Evolutionary conservation across 2,329 filamentous ascomycete species (phyloP).

Genomic region (Diplodia corticola): DNA sequence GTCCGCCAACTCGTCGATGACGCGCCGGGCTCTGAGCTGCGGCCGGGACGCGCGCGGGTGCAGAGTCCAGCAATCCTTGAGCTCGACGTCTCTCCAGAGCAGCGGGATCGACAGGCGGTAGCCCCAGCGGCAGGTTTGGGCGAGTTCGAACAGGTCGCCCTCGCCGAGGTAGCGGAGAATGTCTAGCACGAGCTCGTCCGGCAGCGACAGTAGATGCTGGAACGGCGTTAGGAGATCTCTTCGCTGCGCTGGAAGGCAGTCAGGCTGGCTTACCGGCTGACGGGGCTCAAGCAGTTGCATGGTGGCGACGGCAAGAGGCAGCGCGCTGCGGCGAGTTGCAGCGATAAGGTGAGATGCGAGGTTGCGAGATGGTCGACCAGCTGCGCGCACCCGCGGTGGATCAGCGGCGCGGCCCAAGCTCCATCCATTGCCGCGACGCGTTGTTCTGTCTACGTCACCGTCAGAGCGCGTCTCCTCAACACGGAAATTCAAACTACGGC

Average conservation of each 20-base stretch:
- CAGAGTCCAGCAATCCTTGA: constrained; percentile 42
- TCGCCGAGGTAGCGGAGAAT: constrained; percentile 39
- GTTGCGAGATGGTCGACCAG: not conserved
- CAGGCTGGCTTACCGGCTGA: not conserved
- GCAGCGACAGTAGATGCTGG: constrained; percentile 30
- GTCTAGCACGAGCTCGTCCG: constrained; percentile 45
- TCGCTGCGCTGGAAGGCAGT: not conserved
- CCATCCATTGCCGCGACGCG: not conserved
- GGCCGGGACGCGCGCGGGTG: constrained; percentile 28
- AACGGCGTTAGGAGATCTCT: not conserved
- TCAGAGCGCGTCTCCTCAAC: not conserved
- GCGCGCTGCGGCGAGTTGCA: not conserved
- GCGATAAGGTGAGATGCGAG: not conserved
- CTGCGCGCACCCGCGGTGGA: not conserved
- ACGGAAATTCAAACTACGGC: no score
- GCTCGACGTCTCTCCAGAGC: constrained; percentile 45
- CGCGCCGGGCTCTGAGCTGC: constrained; percentile 15
- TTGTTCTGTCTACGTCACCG: not conserved
- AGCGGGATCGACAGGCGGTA: constrained; percentile 39
- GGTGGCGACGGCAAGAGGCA: not conserved
- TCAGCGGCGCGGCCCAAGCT: not conserved
- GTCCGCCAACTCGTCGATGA: constrained; percentile 24
- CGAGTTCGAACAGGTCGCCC: constrained; percentile 34
- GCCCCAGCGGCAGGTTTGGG: constrained; percentile 38
- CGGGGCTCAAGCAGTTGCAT: not conserved